A percentile compares a stretch with the other conserved stretches of the same genome.
Conservation (phyloP, 768 basidiomycete species). For the Tricholomella constricta region DNA sequence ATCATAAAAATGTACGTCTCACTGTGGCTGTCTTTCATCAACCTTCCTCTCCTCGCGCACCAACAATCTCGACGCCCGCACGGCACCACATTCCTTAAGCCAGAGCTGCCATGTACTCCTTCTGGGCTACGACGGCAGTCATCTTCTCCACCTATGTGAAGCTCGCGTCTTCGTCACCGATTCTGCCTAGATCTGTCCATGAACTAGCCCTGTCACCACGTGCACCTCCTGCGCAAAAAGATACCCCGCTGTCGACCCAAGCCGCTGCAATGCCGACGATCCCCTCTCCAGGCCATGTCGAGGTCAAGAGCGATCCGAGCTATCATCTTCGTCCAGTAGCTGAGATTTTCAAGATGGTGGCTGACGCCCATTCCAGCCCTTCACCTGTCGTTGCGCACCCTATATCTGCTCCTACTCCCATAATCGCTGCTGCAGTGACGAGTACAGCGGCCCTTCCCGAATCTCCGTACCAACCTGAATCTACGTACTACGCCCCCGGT, state of each 20-base stretch:
- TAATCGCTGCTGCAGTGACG: constrained; percentile 1
- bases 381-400: not conserved
- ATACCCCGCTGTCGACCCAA: not conserved
- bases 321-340: constrained; percentile 16
- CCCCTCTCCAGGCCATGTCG: not conserved
- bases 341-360: constrained; percentile 19
- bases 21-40: constrained; percentile 7
- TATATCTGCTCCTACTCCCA: not conserved
- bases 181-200: not conserved
- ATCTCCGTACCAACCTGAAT: not conserved
- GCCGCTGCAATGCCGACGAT: constrained; percentile 1
- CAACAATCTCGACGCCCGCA: constrained; percentile 7
- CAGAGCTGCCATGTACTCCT: not conserved
- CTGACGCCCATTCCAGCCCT: not conserved
- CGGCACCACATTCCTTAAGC: constrained; percentile 18
- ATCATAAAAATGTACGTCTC: not conserved
- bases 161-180: constrained; percentile 1
- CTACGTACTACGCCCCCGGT: constrained; percentile 2
- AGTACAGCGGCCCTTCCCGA: not conserved
- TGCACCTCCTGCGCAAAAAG: constrained; percentile 5
- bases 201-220: not conserved
- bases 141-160: not conserved
- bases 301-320: not conserved
- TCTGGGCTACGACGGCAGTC: not conserved
- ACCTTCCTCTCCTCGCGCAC: not conserved